phyloP scores from a whole-genome alignment of 2,329 filamentous ascomycete species.

The Aspergillus ruber region DNA sequence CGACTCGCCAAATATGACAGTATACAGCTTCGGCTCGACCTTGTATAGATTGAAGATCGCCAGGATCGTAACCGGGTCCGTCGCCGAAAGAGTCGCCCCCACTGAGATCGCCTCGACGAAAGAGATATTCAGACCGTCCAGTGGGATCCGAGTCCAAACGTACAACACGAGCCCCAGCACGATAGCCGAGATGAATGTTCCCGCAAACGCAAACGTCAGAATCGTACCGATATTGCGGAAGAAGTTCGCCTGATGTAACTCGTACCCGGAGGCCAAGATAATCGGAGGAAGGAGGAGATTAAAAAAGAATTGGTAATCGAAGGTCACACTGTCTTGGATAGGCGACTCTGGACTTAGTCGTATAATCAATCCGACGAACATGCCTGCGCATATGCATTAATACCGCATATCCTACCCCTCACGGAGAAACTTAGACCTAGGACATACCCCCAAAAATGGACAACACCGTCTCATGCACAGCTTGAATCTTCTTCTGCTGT shows the following conservation, averaged over 20 bases:
- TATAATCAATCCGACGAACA: constrained; percentile 88
- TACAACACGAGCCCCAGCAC: constrained; percentile 84
- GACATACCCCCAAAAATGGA: constrained; percentile 85
- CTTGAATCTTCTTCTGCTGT: constrained; percentile 93
- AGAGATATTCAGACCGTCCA: constrained; percentile 76
- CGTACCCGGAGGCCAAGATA: constrained; percentile 93
- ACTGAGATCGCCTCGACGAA: constrained; percentile 97
- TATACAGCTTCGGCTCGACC: constrained; percentile 97
- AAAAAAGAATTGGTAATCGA: constrained; percentile 99
- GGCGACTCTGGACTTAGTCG: constrained; percentile 73
- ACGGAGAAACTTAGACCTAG: background rate
- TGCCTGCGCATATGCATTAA: constrained; percentile 52
- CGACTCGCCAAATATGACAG: constrained; percentile 96
- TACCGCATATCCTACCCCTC: background rate
- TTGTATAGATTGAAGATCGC: constrained; percentile 99
- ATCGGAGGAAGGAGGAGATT: constrained; percentile 97
- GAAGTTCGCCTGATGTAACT: constrained; percentile 97
- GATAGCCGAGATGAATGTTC: constrained; percentile 94
- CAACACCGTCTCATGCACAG: constrained; percentile 94
- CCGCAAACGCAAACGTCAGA: constrained; percentile 92
- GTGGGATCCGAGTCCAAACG: constrained; percentile 78
- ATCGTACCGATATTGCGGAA: constrained; percentile 98
- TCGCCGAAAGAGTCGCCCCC: constrained; percentile 91
- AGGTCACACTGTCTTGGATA: constrained; percentile 85
- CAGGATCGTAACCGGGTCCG: constrained; percentile 93